Evolutionary conservation across 2,329 filamentous ascomycete species (phyloP).

Genomic region (Fusarium cicatricum): DNA sequence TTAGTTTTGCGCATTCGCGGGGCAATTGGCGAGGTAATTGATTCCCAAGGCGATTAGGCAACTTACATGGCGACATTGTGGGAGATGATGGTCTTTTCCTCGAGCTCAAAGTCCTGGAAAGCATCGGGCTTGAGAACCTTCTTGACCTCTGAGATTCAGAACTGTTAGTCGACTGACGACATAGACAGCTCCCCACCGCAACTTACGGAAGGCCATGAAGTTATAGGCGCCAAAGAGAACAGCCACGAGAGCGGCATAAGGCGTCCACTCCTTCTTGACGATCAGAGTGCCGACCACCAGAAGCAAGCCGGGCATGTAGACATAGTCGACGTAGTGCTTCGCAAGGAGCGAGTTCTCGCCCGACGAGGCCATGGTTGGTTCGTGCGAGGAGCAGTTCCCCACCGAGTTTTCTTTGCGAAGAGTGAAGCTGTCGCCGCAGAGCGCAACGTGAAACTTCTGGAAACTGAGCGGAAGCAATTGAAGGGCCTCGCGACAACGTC

Average conservation of each 20-base stretch:
- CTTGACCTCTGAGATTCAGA: slow-evolving; percentile 65
- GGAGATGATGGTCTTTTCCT: slow-evolving; percentile 93
- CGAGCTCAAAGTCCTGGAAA: slow-evolving; percentile 92
- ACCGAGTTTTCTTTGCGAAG: slow-evolving; percentile 18
- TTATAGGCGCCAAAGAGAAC: slow-evolving; percentile 74
- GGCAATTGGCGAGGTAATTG: slow-evolving; percentile 15
- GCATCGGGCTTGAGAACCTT: slow-evolving; percentile 86
- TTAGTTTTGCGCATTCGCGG: neutral
- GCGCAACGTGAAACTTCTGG: neutral
- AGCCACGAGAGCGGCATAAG: slow-evolving; percentile 74
- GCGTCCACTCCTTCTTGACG: slow-evolving; percentile 79
- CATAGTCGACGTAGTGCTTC: slow-evolving; percentile 75
- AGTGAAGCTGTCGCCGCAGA: slow-evolving; percentile 3
- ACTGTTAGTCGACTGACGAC: slow-evolving; percentile 19
- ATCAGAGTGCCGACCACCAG: slow-evolving; percentile 79
- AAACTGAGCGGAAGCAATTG: slow-evolving; percentile 18
- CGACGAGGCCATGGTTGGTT: slow-evolving; percentile 41
- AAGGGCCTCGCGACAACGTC: slow-evolving; percentile 6
- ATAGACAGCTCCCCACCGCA: slow-evolving; percentile 5
- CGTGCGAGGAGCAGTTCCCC: slow-evolving; percentile 24
- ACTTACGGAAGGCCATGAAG: slow-evolving; percentile 75
- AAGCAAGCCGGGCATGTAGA: slow-evolving; percentile 84
- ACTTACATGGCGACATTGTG: slow-evolving; percentile 96
- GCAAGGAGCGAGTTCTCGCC: slow-evolving; percentile 52
- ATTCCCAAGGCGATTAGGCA: neutral